Base-by-base conservation (phyloP, 2,329 filamentous ascomycete genomes). In the Apiospora pterosperma region DNA sequence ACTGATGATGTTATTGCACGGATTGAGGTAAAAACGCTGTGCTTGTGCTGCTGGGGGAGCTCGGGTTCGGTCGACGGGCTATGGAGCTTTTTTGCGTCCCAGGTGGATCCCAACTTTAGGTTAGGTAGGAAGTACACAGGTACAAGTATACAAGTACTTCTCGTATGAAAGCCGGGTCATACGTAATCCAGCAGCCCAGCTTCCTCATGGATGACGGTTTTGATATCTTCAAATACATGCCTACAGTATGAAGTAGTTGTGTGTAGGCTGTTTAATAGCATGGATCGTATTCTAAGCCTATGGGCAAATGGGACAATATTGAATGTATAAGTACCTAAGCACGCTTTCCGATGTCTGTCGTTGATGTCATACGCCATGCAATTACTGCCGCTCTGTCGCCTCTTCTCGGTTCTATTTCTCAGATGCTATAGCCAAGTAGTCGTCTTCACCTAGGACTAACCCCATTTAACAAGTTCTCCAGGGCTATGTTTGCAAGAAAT, bases 1-100 rank as follows among this genome's bases (percentile, higher is more conserved):
- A 34, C 16, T 55, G 48, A 28, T 55, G 28, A 34, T 55, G 48
- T 34, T 55, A n/a, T 55, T 55, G 28, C 48, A 55, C 48, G 28
- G 28, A 55, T 55, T 55, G 48, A 55, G 48, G 48, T 55, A 55
- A 55, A 55, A 55, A 52, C 44, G 44, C 44, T 55, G 48, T 55
- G 48, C 48, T 55, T n/a, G n/a, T n/a, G 16, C 48, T 55, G 48
- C n/a, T n/a, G n/a, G n/a, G 48, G 48, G 39, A 61, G 36, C 59
- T 61, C 36, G 59, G 59, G 59, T 61, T 55, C 28, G 44, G 44
- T 31, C 44, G 28, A 55, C 48, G 28, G 59, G 36, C 59, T 38
- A 41, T 38, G 39, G 36, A 61, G 36, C 59, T 61, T 61, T 60
- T 61, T 61, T 61, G 59, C 59, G 36, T 38, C 41, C 21, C 23